Evolutionary conservation across 2,329 filamentous ascomycete species (phyloP), one percentile per base, ranked within the genome.

Genomic region (Amauroascus niger): DNA sequence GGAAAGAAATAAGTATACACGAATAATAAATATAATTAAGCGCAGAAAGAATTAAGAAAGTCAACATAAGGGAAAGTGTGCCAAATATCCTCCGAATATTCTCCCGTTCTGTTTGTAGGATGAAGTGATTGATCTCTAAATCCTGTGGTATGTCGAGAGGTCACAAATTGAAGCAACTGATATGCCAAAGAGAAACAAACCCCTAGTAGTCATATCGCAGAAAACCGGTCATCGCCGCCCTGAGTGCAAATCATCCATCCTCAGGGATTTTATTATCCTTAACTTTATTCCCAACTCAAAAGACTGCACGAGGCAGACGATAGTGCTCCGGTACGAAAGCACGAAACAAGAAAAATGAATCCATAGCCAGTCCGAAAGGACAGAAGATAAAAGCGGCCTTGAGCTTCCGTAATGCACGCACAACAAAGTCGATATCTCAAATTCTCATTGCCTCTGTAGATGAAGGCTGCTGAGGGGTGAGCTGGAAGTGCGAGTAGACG

Each of bases 11-110:
- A 53, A 49, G 35, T 30, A 53, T 53, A 49, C 51, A 53, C 33
- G 16, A 53, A 37, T 53, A 49, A 53, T 47, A 53, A 30, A 48
- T 53, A 53, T 53, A 53, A 35, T 30, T 53, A 53, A 44, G 49
- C 14, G 28, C 6, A 48, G 20, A 33, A 3, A n/a, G 41, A 26
- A 33, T 18, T 16, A 46, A 22, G 14, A 52, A 33, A 8, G 14
- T 14, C 6, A 32, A 26, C 39, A 32, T 20, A 22, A 43, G 37
- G 16, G 14, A 24, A 44, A 35, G 9, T 6, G 13, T 16, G 20
- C 13, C 39, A 35, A 24, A 43, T 26, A 35, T 26, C 33, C 46
- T 28, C 33, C 32, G 14, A 49, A 18, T 28, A 39, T n/a, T 39
- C 20, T 37, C 26, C 45, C 18, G 16, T 48, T 47, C 45, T 37